Evolutionary conservation across 345 rosid genomes (phyloP), one percentile per base, ranked within the genome.

Genomic region (Anacardium occidentale): DNA sequence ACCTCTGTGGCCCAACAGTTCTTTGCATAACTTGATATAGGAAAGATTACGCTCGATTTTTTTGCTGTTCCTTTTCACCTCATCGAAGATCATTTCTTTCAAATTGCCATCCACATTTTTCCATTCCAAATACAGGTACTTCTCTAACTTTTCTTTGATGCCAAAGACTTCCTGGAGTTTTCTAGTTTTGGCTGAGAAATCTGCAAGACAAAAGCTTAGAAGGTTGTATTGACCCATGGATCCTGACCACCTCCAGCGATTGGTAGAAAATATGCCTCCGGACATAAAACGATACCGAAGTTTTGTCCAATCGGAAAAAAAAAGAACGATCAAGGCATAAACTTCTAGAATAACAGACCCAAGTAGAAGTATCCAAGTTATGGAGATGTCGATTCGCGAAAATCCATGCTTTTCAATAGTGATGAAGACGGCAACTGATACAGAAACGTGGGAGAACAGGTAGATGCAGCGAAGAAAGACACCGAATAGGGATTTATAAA

Each of bases 291-390:
- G 3, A 1, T 29, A 29, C 8, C 10, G 7, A 37, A 37, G 42
- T 37, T 37, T 37, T 7, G 71, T 52, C 81, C 81, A 63, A 40
- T 77, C 77, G 71, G 48, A 4, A 54, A 78, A 0, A n/a, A 44
- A 34, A 69, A 73, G 48, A 12, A 55, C 20, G n/a, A 50, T 50
- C n/a, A 50, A 74, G 24, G 5, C 24, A 53, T 22, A 59, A 26
- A 5, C 9, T 1, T 50, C 53, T 13, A 50, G 53, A 50, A 6
- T 0, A 14, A 50, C 1, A 50, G 53, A 5, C 17, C 53, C 18
- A 50, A 50, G 1, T 2, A 50, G 5, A 9, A 37, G 42, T 37
- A 9, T 9, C 13, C 48, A 59, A 18, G 40, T 37, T 37, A 37
- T 37, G 0, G 9, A 37, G 42, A 6, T n/a, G n/a, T n/a, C n/a